Base-by-base conservation (phyloP, 208 protist species). In the Trypanosoma mega region DNA sequence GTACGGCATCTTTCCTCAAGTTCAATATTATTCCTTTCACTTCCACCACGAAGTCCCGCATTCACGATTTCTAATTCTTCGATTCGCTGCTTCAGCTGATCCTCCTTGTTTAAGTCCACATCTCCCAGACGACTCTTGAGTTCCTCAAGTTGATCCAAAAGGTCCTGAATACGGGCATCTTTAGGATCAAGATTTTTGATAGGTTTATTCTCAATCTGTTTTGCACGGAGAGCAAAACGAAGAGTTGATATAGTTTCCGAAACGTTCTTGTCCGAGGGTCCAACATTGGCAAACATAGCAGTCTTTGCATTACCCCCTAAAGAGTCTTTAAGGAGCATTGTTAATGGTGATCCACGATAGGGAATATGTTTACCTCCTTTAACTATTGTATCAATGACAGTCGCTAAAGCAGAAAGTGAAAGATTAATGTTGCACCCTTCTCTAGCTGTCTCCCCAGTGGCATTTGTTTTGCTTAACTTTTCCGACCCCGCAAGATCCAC, bases 151-250 rank as follows among this genome's bases (percentile, higher is more conserved):
- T 95, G 82, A 51, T 94, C 85, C 37, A 90, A 61, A 33, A 97
- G 57, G 55, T 92, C 80, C 70, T 94, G 86, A 54, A 95, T 94
- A 59, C 84, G 86, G 37, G 82, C 83, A 55, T 93, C 85, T 69
- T 95, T 93, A 26, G 88, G 91, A 65, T 97, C 91, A 74, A 90
- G 76, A 66, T 97, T 97, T 69, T 93, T 96, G 52, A 97, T 65
- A 24, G 93, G 93, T 64, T 97, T 97, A 67, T 98, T 98, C 71
- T 97, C 81, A 68, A 98, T 98, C 72, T 98, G 94, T 61, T 97
- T 93, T 52, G 85, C 90, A 21, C 86, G 71, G 7, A 87, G 58
- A 50, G 92, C 92, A 71, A 97, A 97, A 9, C 89, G 79, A 21
- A 96, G 71, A 3, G 92, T 97, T 9, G 87, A 94, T 51, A 95